Conservation (phyloP, 139 green algal species). For the Desmodesmus armatus region DNA sequence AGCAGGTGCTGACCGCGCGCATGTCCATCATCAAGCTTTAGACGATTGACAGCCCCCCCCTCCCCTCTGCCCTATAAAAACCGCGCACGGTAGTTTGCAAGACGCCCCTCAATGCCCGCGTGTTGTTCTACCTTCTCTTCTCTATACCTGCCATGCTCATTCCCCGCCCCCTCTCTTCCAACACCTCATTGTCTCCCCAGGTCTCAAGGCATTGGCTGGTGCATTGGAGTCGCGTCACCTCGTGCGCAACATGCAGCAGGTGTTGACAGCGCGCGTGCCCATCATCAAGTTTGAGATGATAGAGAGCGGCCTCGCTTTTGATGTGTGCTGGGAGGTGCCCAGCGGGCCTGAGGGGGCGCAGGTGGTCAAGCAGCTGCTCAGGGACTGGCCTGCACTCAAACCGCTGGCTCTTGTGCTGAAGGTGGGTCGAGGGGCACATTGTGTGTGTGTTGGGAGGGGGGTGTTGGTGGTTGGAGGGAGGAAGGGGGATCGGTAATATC, state of each 20-base stretch:
- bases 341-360: conserved; percentile 75
- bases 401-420: conserved; percentile 91
- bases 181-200: not conserved
- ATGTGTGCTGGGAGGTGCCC: conserved; percentile 93
- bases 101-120: too few species aligned
- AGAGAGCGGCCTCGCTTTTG: conserved; percentile 81
- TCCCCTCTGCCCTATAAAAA: too few species aligned
- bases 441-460: too few species aligned
- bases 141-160: too few species aligned
- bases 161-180: too few species aligned
- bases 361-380: conserved; percentile 74
- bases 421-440: too few species aligned
- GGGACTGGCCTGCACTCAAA: conserved; percentile 79
- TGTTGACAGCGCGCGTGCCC: conserved; percentile 94
- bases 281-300: conserved; percentile 96
- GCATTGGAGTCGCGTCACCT: conserved; percentile 78
- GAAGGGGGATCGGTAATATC: too few species aligned
- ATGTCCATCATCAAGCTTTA: too few species aligned
- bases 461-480: too few species aligned
- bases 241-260: conserved; percentile 69
- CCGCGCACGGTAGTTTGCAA: too few species aligned
- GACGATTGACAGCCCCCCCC: too few species aligned
- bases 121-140: too few species aligned
- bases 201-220: conserved; percentile 82
- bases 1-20: conserved; percentile 88